These are phyloP conservation scores for Arabidopsis suecica DNA, from an alignment of 345 rosid genomes.

Conservation along the genomic window DNA sequence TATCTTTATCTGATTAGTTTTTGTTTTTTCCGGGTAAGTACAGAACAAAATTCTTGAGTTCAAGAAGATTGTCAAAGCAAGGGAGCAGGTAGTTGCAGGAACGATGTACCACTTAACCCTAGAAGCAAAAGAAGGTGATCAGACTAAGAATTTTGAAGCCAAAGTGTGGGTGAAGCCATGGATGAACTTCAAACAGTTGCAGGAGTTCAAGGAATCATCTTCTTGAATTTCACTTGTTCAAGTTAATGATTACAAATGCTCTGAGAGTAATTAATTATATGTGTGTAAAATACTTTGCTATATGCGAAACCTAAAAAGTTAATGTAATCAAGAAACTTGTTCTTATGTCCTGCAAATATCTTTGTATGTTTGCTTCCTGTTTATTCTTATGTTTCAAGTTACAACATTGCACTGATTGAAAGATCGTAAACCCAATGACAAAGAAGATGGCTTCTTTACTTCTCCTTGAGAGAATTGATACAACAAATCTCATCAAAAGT, in stretches of 20 bases:
- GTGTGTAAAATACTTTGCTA: constrained; percentile 3
- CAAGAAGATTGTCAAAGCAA: constrained; percentile 63
- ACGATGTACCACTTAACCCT: constrained; percentile 67
- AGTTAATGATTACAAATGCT: not conserved
- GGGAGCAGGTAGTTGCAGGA: constrained; percentile 83
- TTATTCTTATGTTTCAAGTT: not conserved
- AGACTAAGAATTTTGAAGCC: constrained; percentile 70
- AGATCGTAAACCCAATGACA: not conserved
- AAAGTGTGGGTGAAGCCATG: constrained; percentile 91
- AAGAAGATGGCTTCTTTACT: too few relatives aligned
- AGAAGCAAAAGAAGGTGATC: constrained; percentile 68
- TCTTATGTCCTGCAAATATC: not conserved
- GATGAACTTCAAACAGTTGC: constrained; percentile 76
- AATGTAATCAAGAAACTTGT: constrained; percentile 35
- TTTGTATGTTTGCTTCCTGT: constrained; percentile 7
- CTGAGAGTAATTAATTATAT: not conserved
- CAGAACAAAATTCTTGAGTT: constrained; percentile 58
- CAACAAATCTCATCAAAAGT: constrained; percentile 30
- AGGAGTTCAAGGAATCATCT: constrained; percentile 63
- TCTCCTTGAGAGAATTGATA: constrained; percentile 9
- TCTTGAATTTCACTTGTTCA: constrained; percentile 7
- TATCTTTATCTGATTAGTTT: constrained; percentile 13
- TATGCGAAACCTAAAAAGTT: not conserved
- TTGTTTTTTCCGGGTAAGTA: not conserved
- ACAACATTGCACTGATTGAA: not conserved